Conservation (phyloP, 2,329 filamentous ascomycete species). For the Apiospora malaysiana region DNA sequence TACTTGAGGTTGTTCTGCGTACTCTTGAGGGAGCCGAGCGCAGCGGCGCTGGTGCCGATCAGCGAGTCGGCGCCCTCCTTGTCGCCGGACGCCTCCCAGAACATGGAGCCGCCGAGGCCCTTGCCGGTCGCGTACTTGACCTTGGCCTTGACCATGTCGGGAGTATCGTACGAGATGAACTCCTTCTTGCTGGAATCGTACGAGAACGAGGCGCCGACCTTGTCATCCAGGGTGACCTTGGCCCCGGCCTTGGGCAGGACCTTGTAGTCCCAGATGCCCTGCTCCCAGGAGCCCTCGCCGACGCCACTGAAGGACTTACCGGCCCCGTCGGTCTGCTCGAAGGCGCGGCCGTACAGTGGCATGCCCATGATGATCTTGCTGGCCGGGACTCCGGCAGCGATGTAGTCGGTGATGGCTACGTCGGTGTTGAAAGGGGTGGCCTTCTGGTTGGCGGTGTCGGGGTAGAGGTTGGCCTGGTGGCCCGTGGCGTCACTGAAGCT, state of each 20-base stretch:
- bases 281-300: conserved; percentile 74
- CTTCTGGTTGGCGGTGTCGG: conserved; percentile 55
- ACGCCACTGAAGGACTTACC: conserved; percentile 68
- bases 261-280: conserved; percentile 83
- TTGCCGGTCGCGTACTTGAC: conserved; percentile 66
- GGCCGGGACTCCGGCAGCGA: conserved; percentile 63
- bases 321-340: conserved; percentile 66
- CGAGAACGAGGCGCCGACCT: conserved; percentile 70
- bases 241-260: conserved; percentile 58
- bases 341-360: conserved; percentile 80
- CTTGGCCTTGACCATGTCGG: conserved; percentile 65
- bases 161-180: conserved; percentile 76
- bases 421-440: conserved; percentile 75
- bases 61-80: conserved; percentile 64
- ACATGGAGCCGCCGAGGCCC: conserved; percentile 79
- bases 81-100: conserved; percentile 82
- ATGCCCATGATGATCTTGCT: conserved; percentile 78
- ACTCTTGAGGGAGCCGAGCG: conserved; percentile 46
- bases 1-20: conserved; percentile 58
- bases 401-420: conserved; percentile 69
- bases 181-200: conserved; percentile 66
- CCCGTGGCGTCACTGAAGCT: conserved; percentile 68
- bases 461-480: conserved; percentile 75
- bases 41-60: conserved; percentile 54
- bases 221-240: conserved; percentile 63